Percentiles rank a stretch among this genome's conserved stretches.
phyloP scores from a whole-genome alignment of 345 rosid species.

The Bruguiera parviflora region DNA sequence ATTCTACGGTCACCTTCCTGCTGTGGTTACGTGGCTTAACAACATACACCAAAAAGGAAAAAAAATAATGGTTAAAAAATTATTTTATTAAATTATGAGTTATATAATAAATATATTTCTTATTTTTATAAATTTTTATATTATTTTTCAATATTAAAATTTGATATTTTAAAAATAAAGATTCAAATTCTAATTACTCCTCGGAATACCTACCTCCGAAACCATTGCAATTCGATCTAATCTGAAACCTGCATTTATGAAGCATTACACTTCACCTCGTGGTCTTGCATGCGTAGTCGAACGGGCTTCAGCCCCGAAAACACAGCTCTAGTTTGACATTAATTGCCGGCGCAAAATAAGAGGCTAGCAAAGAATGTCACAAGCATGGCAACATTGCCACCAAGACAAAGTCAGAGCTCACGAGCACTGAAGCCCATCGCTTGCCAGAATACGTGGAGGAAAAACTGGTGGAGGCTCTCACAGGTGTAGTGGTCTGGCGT shows the following conservation, averaged over 20 bases:
- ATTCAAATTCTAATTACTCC: background rate
- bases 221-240: too few relatives aligned
- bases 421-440: slow-evolving; percentile 15
- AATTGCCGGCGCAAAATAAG: too few relatives aligned
- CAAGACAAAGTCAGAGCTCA: slow-evolving; percentile 8
- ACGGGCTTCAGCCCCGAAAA: too few relatives aligned
- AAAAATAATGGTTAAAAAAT: too few relatives aligned
- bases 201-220: too few relatives aligned
- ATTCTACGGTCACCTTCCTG: too few relatives aligned
- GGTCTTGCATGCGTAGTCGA: too few relatives aligned
- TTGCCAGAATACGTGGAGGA: slow-evolving; percentile 21
- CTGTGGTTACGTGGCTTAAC: too few relatives aligned
- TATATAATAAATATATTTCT: background rate
- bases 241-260: too few relatives aligned
- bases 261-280: too few relatives aligned
- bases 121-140: background rate
- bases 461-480: slow-evolving; percentile 7
- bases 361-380: background rate
- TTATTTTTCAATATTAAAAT: background rate
- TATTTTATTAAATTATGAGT: background rate
- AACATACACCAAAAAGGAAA: too few relatives aligned
- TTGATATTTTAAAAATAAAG: background rate
- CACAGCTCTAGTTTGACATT: too few relatives aligned
- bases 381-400: background rate
- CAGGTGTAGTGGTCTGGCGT: background rate